Evolutionary conservation across 441 rosid species (phyloP).

Genomic region (Capsella rubella): DNA sequence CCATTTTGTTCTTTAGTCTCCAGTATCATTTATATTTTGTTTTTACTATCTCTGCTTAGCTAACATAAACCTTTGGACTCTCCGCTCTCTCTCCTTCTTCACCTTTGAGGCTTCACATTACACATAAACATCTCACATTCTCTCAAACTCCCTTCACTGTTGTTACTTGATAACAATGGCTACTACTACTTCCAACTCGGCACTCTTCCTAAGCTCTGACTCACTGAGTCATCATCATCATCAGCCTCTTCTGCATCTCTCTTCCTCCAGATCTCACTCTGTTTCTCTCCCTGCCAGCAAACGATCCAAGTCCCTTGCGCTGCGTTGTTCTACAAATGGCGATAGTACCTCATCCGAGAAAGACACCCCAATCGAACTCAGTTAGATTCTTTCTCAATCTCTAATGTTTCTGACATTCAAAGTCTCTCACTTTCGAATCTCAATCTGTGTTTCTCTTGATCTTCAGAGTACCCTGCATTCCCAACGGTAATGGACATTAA

Average conservation of each 20-base stretch:
- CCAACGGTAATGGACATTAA: constrained; percentile 91
- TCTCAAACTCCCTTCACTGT: constrained; percentile 1
- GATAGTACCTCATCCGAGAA: constrained; percentile 44
- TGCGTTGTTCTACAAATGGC: constrained; percentile 58
- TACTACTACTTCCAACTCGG: constrained; percentile 47
- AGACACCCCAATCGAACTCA: constrained; percentile 70
- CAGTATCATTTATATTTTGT: neutral
- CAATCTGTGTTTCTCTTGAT: neutral
- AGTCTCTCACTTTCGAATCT: constrained; percentile 1
- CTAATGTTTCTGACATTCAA: neutral
- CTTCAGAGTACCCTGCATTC: constrained; percentile 71
- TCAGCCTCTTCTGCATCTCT: constrained; percentile 33
- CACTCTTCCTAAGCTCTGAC: constrained; percentile 40
- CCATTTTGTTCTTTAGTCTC: neutral
- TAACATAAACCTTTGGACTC: constrained; percentile 27
- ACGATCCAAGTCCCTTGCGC: constrained; percentile 40
- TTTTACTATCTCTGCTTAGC: neutral
- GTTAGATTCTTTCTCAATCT: constrained; percentile 37
- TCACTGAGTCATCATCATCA: constrained; percentile 34
- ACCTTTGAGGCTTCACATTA: neutral
- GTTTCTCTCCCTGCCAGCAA: constrained; percentile 26
- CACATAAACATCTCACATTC: constrained; percentile 5
- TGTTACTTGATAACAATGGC: constrained; percentile 41
- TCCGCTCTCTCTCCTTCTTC: constrained; percentile 32
- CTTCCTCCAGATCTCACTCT: constrained; percentile 41